A percentile compares a stretch with the other conserved stretches of the same genome.
Conservation (phyloP, 495 filamentous ascomycete species). For the Penicillium herquei region DNA sequence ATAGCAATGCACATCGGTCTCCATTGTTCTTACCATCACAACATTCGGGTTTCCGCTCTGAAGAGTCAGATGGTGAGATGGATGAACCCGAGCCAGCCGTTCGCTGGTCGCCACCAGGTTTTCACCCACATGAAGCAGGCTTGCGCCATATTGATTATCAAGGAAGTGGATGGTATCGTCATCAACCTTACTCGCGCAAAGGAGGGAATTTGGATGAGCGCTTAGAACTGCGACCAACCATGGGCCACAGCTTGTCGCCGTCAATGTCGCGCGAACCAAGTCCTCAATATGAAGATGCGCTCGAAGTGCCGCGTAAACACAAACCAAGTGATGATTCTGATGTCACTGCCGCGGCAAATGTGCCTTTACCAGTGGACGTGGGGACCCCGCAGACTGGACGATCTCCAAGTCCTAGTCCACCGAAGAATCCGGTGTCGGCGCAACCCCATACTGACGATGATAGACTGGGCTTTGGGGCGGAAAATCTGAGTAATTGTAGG, state of each 20-base stretch:
- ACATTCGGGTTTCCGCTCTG: slow-evolving; percentile 74
- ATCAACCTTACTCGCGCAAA: slow-evolving; percentile 48
- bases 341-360: slow-evolving; percentile 54
- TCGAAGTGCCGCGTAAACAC: slow-evolving; percentile 33
- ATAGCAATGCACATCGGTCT: slow-evolving; percentile 48
- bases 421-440: slow-evolving; percentile 13
- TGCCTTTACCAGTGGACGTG: slow-evolving; percentile 52
- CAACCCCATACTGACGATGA: slow-evolving; percentile 30
- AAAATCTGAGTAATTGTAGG: slow-evolving; percentile 57
- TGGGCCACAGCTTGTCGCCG: slow-evolving; percentile 40
- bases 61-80: slow-evolving; percentile 51
- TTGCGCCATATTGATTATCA: slow-evolving; percentile 49
- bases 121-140: slow-evolving; percentile 53
- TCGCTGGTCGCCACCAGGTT: slow-evolving; percentile 62
- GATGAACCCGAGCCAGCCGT: slow-evolving; percentile 37
- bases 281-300: slow-evolving; percentile 55
- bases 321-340: slow-evolving; percentile 39
- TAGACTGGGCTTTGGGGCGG: slow-evolving; percentile 32
- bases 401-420: slow-evolving; percentile 48
- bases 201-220: slow-evolving; percentile 27
- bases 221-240: slow-evolving; percentile 41
- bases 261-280: slow-evolving; percentile 53
- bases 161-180: slow-evolving; percentile 61
- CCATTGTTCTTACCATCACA: slow-evolving; percentile 65
- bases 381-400: slow-evolving; percentile 52